Conservation (phyloP, 495 filamentous ascomycete species). For the Talaromyces ruber region DNA sequence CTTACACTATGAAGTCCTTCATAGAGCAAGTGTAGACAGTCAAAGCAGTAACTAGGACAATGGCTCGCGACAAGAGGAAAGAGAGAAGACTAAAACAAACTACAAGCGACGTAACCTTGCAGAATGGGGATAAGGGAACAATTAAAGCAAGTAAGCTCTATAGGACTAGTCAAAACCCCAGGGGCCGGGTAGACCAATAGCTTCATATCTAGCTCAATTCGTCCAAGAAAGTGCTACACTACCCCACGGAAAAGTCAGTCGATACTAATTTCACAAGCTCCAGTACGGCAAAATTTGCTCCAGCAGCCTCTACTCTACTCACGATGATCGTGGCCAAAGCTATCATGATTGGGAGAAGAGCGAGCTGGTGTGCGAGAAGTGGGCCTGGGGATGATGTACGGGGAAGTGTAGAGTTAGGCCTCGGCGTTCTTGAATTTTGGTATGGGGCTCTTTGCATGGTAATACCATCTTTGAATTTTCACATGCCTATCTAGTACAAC, state of each 20-base stretch:
- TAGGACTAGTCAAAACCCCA: neutral
- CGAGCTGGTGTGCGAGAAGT: neutral
- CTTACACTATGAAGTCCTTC: neutral
- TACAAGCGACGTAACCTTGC: neutral
- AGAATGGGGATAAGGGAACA: neutral
- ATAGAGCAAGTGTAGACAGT: neutral
- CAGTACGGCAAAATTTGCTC: neutral
- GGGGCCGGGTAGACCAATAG: neutral
- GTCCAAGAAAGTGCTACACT: neutral
- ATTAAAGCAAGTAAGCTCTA: neutral
- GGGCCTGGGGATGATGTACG: neutral
- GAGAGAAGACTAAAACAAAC: neutral
- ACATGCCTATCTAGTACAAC: neutral
- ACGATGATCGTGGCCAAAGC: neutral
- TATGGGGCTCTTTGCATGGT: neutral
- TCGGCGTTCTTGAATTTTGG: neutral
- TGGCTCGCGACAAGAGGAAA: neutral
- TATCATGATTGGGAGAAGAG: neutral
- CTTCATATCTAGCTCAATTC: slow-evolving; percentile 1
- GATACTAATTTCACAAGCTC: slow-evolving; percentile 1
- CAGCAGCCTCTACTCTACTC: neutral
- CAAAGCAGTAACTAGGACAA: neutral
- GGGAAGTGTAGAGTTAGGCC: neutral
- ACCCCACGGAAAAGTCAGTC: slow-evolving; percentile 1
- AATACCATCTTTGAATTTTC: neutral